Conservation (phyloP, 2,329 filamentous ascomycete species). For the Colletotrichum horii region DNA sequence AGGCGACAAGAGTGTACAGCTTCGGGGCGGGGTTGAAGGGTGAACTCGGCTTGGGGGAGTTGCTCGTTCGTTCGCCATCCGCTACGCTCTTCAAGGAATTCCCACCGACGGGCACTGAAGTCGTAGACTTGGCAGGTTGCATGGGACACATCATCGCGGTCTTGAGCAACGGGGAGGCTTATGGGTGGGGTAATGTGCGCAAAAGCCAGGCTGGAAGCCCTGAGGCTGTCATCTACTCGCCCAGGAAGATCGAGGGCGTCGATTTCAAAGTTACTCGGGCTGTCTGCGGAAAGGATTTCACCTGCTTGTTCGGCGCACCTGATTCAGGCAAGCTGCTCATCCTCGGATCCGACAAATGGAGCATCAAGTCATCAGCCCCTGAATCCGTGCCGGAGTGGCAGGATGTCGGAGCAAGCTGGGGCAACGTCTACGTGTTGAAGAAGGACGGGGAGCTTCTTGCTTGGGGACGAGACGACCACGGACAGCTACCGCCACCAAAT, state of each 20-base stretch:
- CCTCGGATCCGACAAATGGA: slow-evolving; percentile 79
- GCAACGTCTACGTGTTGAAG: slow-evolving; percentile 75
- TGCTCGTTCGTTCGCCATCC: slow-evolving; percentile 53
- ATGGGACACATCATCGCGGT: slow-evolving; percentile 81
- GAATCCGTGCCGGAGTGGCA: slow-evolving; percentile 61
- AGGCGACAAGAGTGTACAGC: slow-evolving; percentile 59
- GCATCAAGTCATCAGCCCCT: slow-evolving; percentile 64
- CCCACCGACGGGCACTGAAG: slow-evolving; percentile 61
- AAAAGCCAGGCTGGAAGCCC: slow-evolving; percentile 81
- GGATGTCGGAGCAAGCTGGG: slow-evolving; percentile 81
- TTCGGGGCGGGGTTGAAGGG: slow-evolving; percentile 73
- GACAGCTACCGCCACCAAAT: slow-evolving; percentile 72
- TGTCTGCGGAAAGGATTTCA: slow-evolving; percentile 86
- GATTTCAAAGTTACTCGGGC: slow-evolving; percentile 69
- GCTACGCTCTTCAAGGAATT: slow-evolving; percentile 64
- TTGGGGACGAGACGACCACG: slow-evolving; percentile 88
- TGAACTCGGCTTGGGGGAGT: slow-evolving; percentile 70
- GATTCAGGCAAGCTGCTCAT: slow-evolving; percentile 66
- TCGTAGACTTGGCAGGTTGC: slow-evolving; percentile 72
- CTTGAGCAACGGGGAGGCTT: slow-evolving; percentile 76
- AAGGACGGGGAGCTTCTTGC: slow-evolving; percentile 64
- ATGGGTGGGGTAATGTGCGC: slow-evolving; percentile 87
- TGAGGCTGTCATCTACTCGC: slow-evolving; percentile 57
- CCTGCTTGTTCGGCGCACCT: slow-evolving; percentile 68
- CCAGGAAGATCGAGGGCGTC: slow-evolving; percentile 63